Conservation (phyloP, 495 filamentous ascomycete genomes). For the Coniosporium apollinis region DNA sequence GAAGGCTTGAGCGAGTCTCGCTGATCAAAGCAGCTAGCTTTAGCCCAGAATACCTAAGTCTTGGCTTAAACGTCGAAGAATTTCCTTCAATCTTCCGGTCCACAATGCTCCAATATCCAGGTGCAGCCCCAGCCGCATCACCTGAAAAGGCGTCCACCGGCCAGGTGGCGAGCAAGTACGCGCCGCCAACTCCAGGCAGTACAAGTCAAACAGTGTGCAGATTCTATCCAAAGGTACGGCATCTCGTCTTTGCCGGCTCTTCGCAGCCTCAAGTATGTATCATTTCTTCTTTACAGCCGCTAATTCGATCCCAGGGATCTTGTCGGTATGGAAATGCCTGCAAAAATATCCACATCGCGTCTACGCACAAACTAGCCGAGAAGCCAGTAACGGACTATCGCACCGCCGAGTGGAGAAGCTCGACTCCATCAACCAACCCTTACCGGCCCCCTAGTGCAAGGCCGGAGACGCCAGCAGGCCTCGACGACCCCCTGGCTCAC, state of each 20-base stretch:
- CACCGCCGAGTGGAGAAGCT: not conserved
- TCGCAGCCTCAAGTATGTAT: too few relatives aligned
- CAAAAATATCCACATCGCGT: slow-evolving; percentile 4
- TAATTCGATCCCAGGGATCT: too few relatives aligned
- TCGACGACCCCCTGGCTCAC: not conserved
- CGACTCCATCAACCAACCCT: slow-evolving; percentile 1
- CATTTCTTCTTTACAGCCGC: too few relatives aligned
- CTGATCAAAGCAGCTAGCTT: slow-evolving; percentile 27
- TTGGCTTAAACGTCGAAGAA: slow-evolving; percentile 15
- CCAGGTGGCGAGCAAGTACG: not conserved
- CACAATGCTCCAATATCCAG: slow-evolving; percentile 7
- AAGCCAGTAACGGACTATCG: not conserved
- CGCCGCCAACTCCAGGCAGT: not conserved
- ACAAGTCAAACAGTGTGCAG: slow-evolving; percentile 9
- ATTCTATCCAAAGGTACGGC: slow-evolving; percentile 14
- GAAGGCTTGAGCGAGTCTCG: slow-evolving; percentile 28
- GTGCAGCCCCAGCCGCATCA: slow-evolving; percentile 1
- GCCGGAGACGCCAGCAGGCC: not conserved
- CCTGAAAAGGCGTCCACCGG: slow-evolving; percentile 3
- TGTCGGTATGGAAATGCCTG: slow-evolving; percentile 17
- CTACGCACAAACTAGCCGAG: not conserved
- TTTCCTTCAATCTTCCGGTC: slow-evolving; percentile 17
- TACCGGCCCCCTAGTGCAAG: slow-evolving; percentile 6
- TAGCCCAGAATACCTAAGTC: slow-evolving; percentile 14
- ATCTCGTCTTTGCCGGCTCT: too few relatives aligned